phyloP scores from a whole-genome alignment of 2,329 filamentous ascomycete genomes.

The Phaeoacremonium minimum region DNA sequence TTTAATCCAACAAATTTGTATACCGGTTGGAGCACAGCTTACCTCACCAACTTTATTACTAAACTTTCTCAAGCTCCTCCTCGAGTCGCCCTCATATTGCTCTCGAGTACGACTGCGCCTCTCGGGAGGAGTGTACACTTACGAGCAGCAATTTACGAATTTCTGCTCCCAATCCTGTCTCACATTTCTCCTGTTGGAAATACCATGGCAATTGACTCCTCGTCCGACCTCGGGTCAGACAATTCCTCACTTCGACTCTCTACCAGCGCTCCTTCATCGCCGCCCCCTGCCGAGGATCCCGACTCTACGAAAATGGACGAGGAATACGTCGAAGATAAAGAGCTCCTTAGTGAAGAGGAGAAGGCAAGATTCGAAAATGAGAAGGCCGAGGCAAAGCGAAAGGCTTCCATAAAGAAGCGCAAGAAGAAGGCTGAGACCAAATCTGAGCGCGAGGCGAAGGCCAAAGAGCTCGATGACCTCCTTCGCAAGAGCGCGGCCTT shows the following conservation, averaged over 20 bases:
- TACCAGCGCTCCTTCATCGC: slow-evolving; percentile 32
- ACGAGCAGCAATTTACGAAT: too few species aligned
- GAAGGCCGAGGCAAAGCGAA: slow-evolving; percentile 38
- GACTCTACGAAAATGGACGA: slow-evolving; percentile 16
- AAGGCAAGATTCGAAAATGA: slow-evolving; percentile 43
- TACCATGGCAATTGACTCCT: slow-evolving; percentile 8
- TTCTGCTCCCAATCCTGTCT: too few species aligned
- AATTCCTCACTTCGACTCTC: slow-evolving; percentile 19
- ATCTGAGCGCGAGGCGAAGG: slow-evolving; percentile 51
- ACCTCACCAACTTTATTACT: too few species aligned
- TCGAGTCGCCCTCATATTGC: too few species aligned
- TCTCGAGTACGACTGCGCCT: too few species aligned
- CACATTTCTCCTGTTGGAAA: too few species aligned
- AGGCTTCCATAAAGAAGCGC: slow-evolving; percentile 32
- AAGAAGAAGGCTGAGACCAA: slow-evolving; percentile 45
- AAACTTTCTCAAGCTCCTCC: too few species aligned
- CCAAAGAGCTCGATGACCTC: slow-evolving; percentile 54
- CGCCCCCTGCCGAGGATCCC: slow-evolving; percentile 19
- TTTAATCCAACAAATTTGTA: too few species aligned
- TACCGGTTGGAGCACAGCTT: too few species aligned
- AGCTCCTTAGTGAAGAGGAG: slow-evolving; percentile 35
- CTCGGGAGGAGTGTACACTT: too few species aligned
- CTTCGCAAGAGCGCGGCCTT: slow-evolving; percentile 57
- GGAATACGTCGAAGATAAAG: slow-evolving; percentile 15
- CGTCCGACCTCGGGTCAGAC: slow-evolving; percentile 25